Percentiles rank a stretch among this genome's conserved stretches.
Conservation (phyloP, 129 eudicot species). For the Kitagawia praeruptora region DNA sequence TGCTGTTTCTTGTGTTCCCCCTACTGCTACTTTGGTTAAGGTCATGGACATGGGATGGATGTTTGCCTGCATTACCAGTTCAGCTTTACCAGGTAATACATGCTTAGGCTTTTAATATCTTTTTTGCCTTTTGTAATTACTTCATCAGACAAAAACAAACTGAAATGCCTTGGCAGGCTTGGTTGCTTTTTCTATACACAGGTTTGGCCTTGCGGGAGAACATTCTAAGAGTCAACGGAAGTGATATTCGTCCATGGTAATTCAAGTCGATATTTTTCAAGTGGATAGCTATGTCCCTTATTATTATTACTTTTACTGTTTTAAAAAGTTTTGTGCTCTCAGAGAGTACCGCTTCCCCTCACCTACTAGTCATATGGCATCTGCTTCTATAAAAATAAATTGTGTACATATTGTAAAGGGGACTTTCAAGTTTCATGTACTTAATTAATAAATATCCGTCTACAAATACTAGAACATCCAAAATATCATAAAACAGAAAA, state of each 20-base stretch:
- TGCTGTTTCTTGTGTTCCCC: conserved; percentile 71
- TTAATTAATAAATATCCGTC: background rate
- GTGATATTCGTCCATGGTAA: conserved; percentile 95
- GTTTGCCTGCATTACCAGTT: conserved; percentile 89
- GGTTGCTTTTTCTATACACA: conserved; percentile 85
- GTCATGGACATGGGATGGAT: conserved; percentile 73
- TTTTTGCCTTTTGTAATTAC: background rate
- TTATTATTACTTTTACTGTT: background rate
- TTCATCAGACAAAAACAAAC: conserved; percentile 5
- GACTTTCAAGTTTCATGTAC: background rate
- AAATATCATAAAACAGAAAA: background rate
- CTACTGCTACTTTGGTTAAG: conserved; percentile 58
- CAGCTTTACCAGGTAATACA: conserved; percentile 79
- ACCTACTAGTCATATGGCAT: background rate
- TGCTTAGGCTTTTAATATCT: background rate
- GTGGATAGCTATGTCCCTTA: background rate
- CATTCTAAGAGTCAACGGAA: conserved; percentile 85
- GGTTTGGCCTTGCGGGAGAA: conserved; percentile 91
- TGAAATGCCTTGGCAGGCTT: conserved; percentile 53
- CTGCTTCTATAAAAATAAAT: background rate
- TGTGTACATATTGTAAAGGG: background rate
- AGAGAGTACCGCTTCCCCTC: background rate
- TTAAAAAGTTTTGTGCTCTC: background rate
- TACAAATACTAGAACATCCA: background rate
- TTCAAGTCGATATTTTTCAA: background rate